Evolutionary conservation across 306 rosid species (phyloP), one percentile per base, ranked within the genome.

Genomic region (Acmispon strigosus): DNA sequence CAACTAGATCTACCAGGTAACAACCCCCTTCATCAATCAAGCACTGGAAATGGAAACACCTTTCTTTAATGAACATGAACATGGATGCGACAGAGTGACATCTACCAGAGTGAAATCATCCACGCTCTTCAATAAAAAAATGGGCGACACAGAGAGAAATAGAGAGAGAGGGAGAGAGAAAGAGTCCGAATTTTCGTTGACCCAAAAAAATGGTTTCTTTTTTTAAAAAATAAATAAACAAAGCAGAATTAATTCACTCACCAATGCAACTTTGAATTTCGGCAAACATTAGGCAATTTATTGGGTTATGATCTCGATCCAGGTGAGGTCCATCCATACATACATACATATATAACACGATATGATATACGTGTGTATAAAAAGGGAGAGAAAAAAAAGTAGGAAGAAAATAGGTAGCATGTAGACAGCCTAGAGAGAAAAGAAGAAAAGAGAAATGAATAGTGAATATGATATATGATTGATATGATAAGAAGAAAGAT

Each of bases 221-320:
- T 18, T 2, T 19, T 42, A 11, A 2, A 12, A 13, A 1, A 16
- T 18, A 51, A 37, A 37, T 2, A 7, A 6, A 42, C 11, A 11
- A n/a, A n/a, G n/a, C n/a, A n/a, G n/a, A 29, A 19, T 42, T n/a
- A 67, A 49, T 34, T 65, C 54, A 72, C 86, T 74, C 77, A 94
- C 96, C 89, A 72, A 79, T 39, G 84, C 96, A 89, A 82, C 44
- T 83, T 62, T 69, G 76, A 68, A 83, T 72, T 84, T 70, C 86
- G 48, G 87, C 75, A 69, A 81, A 76, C 88, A 88, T 87, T 71
- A 82, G 78, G 71, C 49, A 71, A 84, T 55, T 65, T 36, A 1
- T 7, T 0, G 3, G 14, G 14, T 41, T 81, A 32, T 73, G 67
- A 74, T 77, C 76, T 72, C 80, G 81, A 62, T 64, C 70, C 75